phyloP scores from a whole-genome alignment of 176 grass and related monocot genomes.

The Bromus sterilis region DNA sequence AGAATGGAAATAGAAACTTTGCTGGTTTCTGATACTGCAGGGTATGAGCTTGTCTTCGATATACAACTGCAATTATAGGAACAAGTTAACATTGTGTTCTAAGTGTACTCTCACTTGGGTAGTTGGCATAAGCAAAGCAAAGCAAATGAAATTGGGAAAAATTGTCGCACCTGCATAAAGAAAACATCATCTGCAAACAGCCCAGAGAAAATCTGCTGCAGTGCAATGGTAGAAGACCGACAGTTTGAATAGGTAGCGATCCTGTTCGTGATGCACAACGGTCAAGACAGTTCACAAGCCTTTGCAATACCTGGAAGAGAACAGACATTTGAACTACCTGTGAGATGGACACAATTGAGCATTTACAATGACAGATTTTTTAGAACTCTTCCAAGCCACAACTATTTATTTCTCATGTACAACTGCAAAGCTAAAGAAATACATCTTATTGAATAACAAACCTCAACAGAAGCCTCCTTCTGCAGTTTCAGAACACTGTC shows the following conservation, averaged over 20 bases:
- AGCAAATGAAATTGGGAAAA: not conserved
- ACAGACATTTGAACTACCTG: slow-evolving; percentile 8
- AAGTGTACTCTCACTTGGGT: not conserved
- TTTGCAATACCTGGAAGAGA: slow-evolving; percentile 77
- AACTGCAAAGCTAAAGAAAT: slow-evolving; percentile 5
- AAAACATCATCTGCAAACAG: slow-evolving; percentile 97
- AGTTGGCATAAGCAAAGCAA: not conserved
- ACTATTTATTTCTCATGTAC: not conserved
- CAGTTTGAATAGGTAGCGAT: slow-evolving; percentile 86
- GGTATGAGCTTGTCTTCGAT: slow-evolving; percentile 30
- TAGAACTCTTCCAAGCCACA: slow-evolving; percentile 2
- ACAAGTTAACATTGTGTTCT: slow-evolving; percentile 4
- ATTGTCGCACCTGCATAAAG: slow-evolving; percentile 71
- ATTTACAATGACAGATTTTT: not conserved
- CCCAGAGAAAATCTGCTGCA: slow-evolving; percentile 91
- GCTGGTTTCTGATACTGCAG: slow-evolving; percentile 61
- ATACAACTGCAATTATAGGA: slow-evolving; percentile 52
- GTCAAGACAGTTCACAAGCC: slow-evolving; percentile 89
- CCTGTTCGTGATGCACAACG: slow-evolving; percentile 93
- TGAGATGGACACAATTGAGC: not conserved
- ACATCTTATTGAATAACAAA: slow-evolving; percentile 18
- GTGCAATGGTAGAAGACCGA: slow-evolving; percentile 80
- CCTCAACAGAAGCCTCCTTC: slow-evolving; percentile 83
- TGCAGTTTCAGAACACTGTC: slow-evolving; percentile 75
- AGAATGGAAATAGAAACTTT: slow-evolving; percentile 73